Base-by-base conservation (phyloP, 768 basidiomycete species). In the Xanthoconium stramineum region DNA sequence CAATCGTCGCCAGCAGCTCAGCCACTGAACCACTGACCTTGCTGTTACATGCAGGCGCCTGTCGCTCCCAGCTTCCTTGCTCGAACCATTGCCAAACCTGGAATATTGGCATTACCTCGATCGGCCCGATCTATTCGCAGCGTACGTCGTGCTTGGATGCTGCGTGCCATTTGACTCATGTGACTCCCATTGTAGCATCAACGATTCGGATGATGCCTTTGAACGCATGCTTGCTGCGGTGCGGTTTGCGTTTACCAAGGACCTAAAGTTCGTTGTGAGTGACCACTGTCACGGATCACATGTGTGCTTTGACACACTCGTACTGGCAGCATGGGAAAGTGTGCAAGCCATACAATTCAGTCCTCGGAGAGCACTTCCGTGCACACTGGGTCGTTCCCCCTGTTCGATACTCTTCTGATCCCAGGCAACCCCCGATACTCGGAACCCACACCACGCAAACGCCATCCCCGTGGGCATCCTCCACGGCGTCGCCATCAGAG, bases 81-180 rank as follows among this genome's bases (percentile, higher is more conserved):
- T 98, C 42, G 95, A 97, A 69, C 95, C 95, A 5, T 81, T 95
- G 62, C 95, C 95, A 6, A 98, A 98, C 74, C 81, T 98, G 49
- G 95, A 98, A 74, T 98, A 94, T 75, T 97, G 91, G 91, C 87
- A 92, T 61, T 95, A 94, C 63, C 78, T 93, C 46, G 94, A 96
- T 72, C 80, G 93, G 62, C 91, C 94, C 8, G 94, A 97, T 72
- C 75, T 93, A 44, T 94, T 98, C 67, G 88, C 88, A 65, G 85
- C 92, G 94, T 97, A 69, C 76, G 88, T 83, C 35, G 20, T 38
- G n/a, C 39, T 53, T 53, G 20, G 19, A 7, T 37, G n/a, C 24
- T 35, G 5, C 19, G 9, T 28, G 38, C 52, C 40, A 19, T 38
- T 55, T 50, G 45, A 30, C 37, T 48, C 19, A 63, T 42, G 39